Conservation (phyloP, 176 grass and related monocot genomes). For the Pontederia paniculata region DNA sequence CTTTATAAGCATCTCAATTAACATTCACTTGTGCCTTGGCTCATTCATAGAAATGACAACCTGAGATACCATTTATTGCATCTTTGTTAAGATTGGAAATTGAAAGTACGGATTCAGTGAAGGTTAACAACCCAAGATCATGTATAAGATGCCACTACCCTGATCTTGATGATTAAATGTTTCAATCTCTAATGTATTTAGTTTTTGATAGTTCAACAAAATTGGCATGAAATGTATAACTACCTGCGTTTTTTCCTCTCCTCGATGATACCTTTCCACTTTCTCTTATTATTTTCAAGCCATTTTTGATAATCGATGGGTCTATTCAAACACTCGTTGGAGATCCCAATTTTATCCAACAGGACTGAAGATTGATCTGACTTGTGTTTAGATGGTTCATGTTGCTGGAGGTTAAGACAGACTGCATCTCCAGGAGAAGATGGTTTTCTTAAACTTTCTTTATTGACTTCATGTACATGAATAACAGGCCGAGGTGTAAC, state of each 20-base stretch:
- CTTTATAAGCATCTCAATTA: too few relatives aligned
- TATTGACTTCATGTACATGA: constrained; percentile 37
- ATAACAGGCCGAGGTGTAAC: constrained; percentile 21
- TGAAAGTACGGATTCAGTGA: too few relatives aligned
- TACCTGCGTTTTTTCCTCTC: constrained; percentile 72
- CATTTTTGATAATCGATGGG: constrained; percentile 73
- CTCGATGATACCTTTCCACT: constrained; percentile 64
- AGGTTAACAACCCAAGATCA: too few relatives aligned
- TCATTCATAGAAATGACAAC: too few relatives aligned
- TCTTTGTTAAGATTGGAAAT: too few relatives aligned
- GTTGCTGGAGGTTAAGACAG: constrained; percentile 13
- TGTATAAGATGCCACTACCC: too few relatives aligned
- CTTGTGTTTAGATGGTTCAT: constrained; percentile 21
- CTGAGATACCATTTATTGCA: too few relatives aligned
- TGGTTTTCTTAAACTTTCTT: constrained; percentile 44
- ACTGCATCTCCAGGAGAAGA: constrained; percentile 28
- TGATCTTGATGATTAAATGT: background rate
- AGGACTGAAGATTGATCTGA: constrained; percentile 21
- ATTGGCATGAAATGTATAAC: constrained; percentile 1
- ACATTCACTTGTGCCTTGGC: too few relatives aligned
- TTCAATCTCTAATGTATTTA: background rate
- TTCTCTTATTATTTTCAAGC: constrained; percentile 90
- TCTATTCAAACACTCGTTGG: constrained; percentile 41
- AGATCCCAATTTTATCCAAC: constrained; percentile 28
- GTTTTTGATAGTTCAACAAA: background rate